Conservation (phyloP, 148 eudicot genomes). For the Suaeda aralocaspica region DNA sequence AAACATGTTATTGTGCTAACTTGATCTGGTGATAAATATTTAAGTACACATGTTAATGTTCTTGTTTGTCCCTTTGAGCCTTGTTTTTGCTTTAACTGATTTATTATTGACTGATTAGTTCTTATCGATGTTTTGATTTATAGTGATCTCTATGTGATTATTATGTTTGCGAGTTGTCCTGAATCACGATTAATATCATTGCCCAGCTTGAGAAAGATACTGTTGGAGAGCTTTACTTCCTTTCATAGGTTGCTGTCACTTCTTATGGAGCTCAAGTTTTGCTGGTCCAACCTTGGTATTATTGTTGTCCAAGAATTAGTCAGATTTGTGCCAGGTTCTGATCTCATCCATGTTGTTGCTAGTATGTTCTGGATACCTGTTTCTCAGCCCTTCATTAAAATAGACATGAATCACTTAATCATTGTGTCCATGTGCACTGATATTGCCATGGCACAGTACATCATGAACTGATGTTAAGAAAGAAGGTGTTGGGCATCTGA, state of each 20-base stretch:
- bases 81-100: conserved; percentile 1
- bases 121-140: background rate
- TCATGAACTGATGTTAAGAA: background rate
- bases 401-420: background rate
- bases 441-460: background rate
- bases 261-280: conserved; percentile 16
- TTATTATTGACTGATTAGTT: background rate
- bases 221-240: background rate
- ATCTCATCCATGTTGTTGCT: background rate
- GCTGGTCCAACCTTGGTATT: background rate
- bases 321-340: conserved; percentile 1
- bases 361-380: background rate
- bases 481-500: background rate
- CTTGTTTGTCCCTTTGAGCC: background rate
- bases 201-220: conserved; percentile 2
- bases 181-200: background rate
- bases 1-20: too few species aligned
- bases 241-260: background rate
- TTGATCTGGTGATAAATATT: too few species aligned
- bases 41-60: background rate
- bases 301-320: background rate
- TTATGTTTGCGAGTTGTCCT: conserved; percentile 5
- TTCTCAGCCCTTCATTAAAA: background rate
- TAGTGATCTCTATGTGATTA: background rate
- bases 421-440: background rate